Evolutionary conservation across 2,329 filamentous ascomycete species (phyloP).

Genomic region (Fusarium sp.): DNA sequence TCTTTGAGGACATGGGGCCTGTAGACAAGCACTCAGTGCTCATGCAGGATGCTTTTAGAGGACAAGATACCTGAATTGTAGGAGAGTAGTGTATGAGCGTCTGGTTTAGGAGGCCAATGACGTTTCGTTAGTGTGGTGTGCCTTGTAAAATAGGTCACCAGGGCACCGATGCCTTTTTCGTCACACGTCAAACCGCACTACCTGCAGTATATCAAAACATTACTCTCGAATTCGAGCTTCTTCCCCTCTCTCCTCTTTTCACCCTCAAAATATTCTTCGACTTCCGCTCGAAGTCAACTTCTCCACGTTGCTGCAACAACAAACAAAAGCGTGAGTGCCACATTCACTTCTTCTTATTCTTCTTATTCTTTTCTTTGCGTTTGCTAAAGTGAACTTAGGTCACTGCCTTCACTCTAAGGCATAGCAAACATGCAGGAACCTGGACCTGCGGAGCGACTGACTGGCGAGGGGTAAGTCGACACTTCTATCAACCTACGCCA

Average conservation of each 20-base stretch:
- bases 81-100: background rate
- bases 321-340: background rate
- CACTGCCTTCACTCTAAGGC: background rate
- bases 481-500: background rate
- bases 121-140: background rate
- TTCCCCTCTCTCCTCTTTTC: background rate
- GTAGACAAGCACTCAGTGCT: background rate
- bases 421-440: background rate
- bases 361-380: background rate
- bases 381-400: background rate
- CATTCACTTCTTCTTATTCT: background rate
- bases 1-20: background rate
- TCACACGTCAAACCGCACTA: background rate
- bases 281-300: background rate
- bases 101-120: background rate
- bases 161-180: background rate
- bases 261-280: background rate
- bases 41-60: background rate
- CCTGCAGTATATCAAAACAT: background rate
- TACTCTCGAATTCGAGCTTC: background rate
- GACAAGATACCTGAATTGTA: background rate
- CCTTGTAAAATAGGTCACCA: background rate
- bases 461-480: background rate
- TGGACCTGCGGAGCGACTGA: background rate
- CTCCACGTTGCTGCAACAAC: background rate